A percentile compares a stretch with the other conserved stretches of the same genome.
These are phyloP conservation scores for Phytophthora tubulina DNA, from an alignment of 352 stramenopile species.

Conservation along the genomic window DNA sequence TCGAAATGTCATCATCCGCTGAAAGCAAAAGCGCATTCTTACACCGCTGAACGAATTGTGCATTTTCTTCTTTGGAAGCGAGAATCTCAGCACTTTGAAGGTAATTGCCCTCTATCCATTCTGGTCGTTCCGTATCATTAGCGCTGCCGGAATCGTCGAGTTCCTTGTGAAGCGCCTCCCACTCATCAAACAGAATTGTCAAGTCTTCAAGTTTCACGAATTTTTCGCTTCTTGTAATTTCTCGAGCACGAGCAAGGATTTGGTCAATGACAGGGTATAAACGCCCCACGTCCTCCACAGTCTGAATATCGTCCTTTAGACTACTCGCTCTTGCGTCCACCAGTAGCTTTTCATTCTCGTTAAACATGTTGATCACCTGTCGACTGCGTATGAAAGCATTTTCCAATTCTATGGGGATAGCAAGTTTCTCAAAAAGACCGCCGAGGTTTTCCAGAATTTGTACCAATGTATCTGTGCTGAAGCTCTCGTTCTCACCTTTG, in stretches of 20 bases:
- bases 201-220: slow-evolving; percentile 34
- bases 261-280: slow-evolving; percentile 29
- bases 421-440: slow-evolving; percentile 25
- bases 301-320: slow-evolving; percentile 31
- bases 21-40: slow-evolving; percentile 29
- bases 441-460: slow-evolving; percentile 13
- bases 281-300: slow-evolving; percentile 28
- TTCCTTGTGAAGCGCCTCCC: slow-evolving; percentile 24
- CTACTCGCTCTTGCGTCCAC: slow-evolving; percentile 23
- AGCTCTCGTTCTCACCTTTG: neutral
- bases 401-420: slow-evolving; percentile 27
- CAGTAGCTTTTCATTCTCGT: slow-evolving; percentile 37
- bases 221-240: slow-evolving; percentile 32
- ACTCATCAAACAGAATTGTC: slow-evolving; percentile 36
- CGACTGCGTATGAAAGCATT: slow-evolving; percentile 24
- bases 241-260: slow-evolving; percentile 30
- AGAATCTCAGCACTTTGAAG: slow-evolving; percentile 40
- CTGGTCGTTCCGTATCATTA: neutral
- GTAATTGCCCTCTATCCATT: slow-evolving; percentile 1
- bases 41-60: slow-evolving; percentile 40
- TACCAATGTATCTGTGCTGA: slow-evolving; percentile 11
- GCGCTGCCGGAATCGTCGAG: slow-evolving; percentile 8
- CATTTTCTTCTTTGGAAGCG: slow-evolving; percentile 24
- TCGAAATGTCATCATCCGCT: slow-evolving; percentile 4
- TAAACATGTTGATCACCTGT: slow-evolving; percentile 28